Evolutionary conservation across 805 yeast genomes (phyloP).

Genomic region (Blastobotrys chiropterorum): DNA sequence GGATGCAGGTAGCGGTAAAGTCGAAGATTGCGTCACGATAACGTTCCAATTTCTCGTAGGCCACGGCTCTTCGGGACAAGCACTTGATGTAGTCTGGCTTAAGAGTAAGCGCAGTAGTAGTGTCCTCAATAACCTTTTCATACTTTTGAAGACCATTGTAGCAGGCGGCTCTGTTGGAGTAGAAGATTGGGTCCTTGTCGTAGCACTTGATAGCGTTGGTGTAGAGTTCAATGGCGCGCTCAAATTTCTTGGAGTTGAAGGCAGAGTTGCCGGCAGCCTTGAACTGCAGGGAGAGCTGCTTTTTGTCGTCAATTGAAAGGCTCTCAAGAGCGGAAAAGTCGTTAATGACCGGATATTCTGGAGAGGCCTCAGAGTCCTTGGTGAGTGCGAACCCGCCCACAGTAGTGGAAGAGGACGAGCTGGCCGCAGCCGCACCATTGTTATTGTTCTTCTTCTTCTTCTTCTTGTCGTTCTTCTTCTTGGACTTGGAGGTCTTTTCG

Average conservation of each 20-base stretch:
- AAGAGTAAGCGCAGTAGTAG: constrained; percentile 75
- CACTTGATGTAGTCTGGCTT: constrained; percentile 92
- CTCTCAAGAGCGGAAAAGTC: constrained; percentile 20
- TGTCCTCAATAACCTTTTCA: constrained; percentile 81
- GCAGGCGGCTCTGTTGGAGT: constrained; percentile 95
- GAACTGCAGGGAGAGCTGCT: constrained; percentile 58
- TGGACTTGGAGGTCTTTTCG: constrained; percentile 45
- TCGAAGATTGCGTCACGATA: constrained; percentile 87
- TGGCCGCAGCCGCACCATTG: background rate
- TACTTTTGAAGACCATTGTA: constrained; percentile 74
- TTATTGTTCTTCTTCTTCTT: constrained; percentile 14
- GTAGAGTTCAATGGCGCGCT: constrained; percentile 75
- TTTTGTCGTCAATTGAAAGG: constrained; percentile 30
- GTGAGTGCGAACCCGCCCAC: constrained; percentile 1
- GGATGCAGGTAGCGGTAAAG: constrained; percentile 79
- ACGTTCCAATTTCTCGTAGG: constrained; percentile 74
- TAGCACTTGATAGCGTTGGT: constrained; percentile 69
- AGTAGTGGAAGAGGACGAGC: background rate
- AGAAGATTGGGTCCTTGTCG: constrained; percentile 73
- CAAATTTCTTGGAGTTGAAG: constrained; percentile 64
- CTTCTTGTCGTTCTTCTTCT: constrained; percentile 29
- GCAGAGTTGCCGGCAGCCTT: constrained; percentile 85
- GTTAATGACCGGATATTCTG: constrained; percentile 32
- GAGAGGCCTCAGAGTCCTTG: constrained; percentile 17
- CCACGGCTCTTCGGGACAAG: constrained; percentile 85